Base-by-base conservation (phyloP, 257 asterid genomes). In the Agastache rugosa region DNA sequence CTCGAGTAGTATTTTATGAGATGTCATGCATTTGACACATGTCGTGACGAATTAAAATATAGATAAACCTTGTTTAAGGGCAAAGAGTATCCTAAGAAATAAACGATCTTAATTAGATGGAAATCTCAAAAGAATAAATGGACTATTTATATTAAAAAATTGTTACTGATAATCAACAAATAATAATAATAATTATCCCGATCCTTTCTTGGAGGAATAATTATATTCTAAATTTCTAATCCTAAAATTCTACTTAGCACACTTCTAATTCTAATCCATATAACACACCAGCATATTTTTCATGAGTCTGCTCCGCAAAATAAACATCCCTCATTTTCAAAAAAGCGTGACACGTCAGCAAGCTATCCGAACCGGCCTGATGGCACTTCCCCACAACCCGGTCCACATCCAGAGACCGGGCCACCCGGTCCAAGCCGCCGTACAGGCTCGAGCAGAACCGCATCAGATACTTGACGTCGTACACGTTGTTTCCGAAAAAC, bases 281-380 rank as follows among this genome's bases (percentile, higher is more conserved):
- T 50, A 85, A 68, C 11, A 83, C 84, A 9, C 90, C 87, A 2
- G 82, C 90, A 41, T 81, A 77, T 17, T 74, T 75, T 69, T 77
- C 70, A 29, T 75, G 83, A 39, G 51, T 56, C 19, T 20, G 62
- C 45, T 68, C 78, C 53, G 20, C 53, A 44, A 85, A 85, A 14
- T 74, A 85, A 23, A 79, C 77, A 25, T 75, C 84, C 35, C 77
- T 85, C 77, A 85, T 79, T 63, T 70, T 83, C 50, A 72, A 27
- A 72, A 83, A 86, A 44, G 87, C 88, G 25, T 86, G 90, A 81
- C 88, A 83, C 79, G 90, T 86, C 77, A 83, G 85, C 82, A 86
- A 60, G 66, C 88, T 81, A 78, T 86, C 90, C 60, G 90, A 86
- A 31, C 90, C 90, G 82, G 90, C 88, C 71, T 85, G 87, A 34